A percentile compares a stretch with the other conserved stretches of the same genome.
Conservation (phyloP, 129 eudicot genomes). For the Tagetes erecta region DNA sequence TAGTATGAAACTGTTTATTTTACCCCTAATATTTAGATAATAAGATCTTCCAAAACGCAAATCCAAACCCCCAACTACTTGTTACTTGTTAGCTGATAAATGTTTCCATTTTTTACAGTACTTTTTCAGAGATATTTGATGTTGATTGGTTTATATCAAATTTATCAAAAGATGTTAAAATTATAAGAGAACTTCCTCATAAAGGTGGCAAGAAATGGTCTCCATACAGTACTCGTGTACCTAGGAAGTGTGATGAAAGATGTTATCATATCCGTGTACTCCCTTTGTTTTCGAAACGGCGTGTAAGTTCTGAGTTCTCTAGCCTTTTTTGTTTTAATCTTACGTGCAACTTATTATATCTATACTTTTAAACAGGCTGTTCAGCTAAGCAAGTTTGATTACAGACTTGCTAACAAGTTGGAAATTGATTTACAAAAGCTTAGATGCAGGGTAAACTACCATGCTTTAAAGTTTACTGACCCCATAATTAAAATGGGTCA, state of each 20-base stretch:
- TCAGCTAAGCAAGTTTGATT: constrained; percentile 80
- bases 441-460: constrained; percentile 86
- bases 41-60: background rate
- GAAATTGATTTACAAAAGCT: constrained; percentile 69
- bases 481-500: constrained; percentile 76
- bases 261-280: constrained; percentile 76
- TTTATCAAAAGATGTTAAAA: constrained; percentile 67
- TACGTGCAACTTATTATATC: background rate
- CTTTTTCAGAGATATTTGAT: constrained; percentile 85
- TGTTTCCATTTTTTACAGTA: constrained; percentile 47
- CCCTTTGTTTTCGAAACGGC: constrained; percentile 70
- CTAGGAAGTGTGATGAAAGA: constrained; percentile 76
- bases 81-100: constrained; percentile 16
- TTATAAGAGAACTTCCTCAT: constrained; percentile 75
- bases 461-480: constrained; percentile 70
- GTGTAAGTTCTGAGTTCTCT: constrained; percentile 49
- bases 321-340: background rate
- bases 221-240: constrained; percentile 82
- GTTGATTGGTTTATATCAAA: constrained; percentile 87
- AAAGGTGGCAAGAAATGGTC: constrained; percentile 61
- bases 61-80: background rate
- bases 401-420: constrained; percentile 76
- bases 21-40: background rate
- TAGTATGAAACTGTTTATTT: constrained; percentile 7
- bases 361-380: constrained; percentile 60